Evolutionary conservation across 495 filamentous ascomycete species (phyloP).

Genomic region (Podospora bellae-mahoneyi): DNA sequence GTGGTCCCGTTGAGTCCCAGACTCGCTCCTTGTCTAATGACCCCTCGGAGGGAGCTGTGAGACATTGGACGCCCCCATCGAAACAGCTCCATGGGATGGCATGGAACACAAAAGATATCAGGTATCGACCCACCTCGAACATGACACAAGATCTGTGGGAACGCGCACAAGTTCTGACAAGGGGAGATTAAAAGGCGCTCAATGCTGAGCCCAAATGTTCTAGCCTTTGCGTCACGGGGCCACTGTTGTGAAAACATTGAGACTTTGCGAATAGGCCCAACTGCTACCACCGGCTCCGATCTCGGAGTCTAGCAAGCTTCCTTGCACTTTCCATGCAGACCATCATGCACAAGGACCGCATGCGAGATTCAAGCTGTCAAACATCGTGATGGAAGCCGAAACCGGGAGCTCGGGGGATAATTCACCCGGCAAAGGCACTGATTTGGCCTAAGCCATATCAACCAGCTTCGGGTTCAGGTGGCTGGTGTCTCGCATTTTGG

Average conservation of each 20-base stretch:
- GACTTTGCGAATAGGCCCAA: neutral
- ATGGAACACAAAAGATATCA: neutral
- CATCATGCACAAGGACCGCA: neutral
- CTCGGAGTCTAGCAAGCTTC: neutral
- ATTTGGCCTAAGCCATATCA: neutral
- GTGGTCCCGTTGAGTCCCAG: no score
- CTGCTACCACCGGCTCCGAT: neutral
- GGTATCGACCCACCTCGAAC: neutral
- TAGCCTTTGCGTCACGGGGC: neutral
- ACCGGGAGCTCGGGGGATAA: neutral
- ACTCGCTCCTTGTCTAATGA: neutral
- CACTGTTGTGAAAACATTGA: neutral
- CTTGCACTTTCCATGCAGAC: neutral
- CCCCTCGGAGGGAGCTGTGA: neutral
- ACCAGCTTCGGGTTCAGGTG: neutral
- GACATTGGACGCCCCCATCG: neutral
- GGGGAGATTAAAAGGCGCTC: neutral
- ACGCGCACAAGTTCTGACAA: neutral
- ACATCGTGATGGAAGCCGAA: neutral
- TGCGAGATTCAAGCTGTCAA: neutral
- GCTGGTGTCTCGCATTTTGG: neutral
- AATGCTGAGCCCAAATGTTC: neutral
- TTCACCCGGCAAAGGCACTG: neutral
- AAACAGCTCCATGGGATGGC: neutral
- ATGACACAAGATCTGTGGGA: neutral